phyloP scores from a whole-genome alignment of 306 rosid genomes.

The Trifolium dubium region DNA sequence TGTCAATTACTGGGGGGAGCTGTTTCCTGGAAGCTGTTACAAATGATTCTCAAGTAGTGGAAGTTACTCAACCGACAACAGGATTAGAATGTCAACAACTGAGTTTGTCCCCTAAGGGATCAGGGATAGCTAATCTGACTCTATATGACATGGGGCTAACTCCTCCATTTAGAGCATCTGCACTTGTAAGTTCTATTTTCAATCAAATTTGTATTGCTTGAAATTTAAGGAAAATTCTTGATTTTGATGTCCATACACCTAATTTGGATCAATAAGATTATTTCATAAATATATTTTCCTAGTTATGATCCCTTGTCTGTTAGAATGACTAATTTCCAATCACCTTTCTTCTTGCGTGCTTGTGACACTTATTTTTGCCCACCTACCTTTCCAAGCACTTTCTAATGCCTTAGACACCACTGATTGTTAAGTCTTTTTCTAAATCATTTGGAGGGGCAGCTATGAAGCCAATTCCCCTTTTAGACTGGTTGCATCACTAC shows the following conservation, averaged over 20 bases:
- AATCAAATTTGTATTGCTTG: constrained; percentile 28
- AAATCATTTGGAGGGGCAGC: constrained; percentile 52
- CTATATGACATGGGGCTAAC: constrained; percentile 75
- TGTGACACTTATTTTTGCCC: constrained; percentile 24
- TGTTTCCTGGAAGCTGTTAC: constrained; percentile 81
- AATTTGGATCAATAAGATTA: constrained; percentile 13
- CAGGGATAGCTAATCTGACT: constrained; percentile 81
- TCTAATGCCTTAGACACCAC: no score
- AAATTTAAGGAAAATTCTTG: constrained; percentile 30
- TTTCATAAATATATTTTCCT: constrained; percentile 14
- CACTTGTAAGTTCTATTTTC: constrained; percentile 62
- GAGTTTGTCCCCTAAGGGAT: constrained; percentile 72
- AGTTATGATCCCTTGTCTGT: constrained; percentile 26
- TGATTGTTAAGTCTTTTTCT: no score
- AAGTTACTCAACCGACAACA: constrained; percentile 65
- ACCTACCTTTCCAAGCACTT: no score
- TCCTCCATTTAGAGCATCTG: constrained; percentile 78
- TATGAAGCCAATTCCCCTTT: constrained; percentile 31
- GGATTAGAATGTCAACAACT: constrained; percentile 71
- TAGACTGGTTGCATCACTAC: constrained; percentile 33
- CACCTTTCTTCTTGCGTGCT: constrained; percentile 17
- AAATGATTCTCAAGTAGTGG: constrained; percentile 81
- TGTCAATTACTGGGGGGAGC: constrained; percentile 93
- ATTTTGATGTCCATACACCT: constrained; percentile 22
- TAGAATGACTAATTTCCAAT: constrained; percentile 12